Base-by-base conservation (phyloP, 2,329 filamentous ascomycete species). In the Cadophora sp. region DNA sequence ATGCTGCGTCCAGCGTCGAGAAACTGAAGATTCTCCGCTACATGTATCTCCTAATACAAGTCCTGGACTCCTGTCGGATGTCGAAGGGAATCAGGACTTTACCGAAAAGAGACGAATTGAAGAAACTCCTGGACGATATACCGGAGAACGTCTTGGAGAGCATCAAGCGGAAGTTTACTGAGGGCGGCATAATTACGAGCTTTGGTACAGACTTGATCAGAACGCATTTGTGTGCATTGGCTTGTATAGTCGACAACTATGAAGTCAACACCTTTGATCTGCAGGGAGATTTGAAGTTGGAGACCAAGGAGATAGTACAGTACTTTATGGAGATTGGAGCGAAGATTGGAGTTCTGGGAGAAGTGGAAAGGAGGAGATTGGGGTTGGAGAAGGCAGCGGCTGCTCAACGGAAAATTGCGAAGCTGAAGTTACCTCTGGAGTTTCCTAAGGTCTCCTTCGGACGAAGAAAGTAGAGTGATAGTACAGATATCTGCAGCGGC, bases 291-390 rank as follows among this genome's bases (percentile, higher is more conserved):
- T 79, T 96, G 67, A 85, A 86, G 75, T 74, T 94, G 66, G 91
- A 94, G 71, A 87, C 89, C 78, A 90, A 87, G 79, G 83, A 87
- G 75, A 88, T 95, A 74, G 85, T 83, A 62, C 85, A 88, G 75
- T 94, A 93, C 78, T 94, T 92, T 78, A 80, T 82, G 58, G 92
- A 95, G 78, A 89, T 96, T 71, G 93, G 93, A 24, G 92, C 89
- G 36, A 87, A 84, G 72, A 83, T 92, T 41, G 74, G 66, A 20
- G 70, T 77, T 33, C 79, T 83, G 14, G 83, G 81, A 4, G 83
- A 84, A 60, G 77, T 76, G 20, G 83, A 86, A 65, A 76, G 78
- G 59, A 76, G 78, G 36, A 87, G 84, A 77, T 80, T 83, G 71
- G 83, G 86, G 66, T 84, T 89, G 71, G 86, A 85, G 39, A 89